phyloP scores from a whole-genome alignment of 164 flowering plant genomes.

The Kingdonia uniflora region DNA sequence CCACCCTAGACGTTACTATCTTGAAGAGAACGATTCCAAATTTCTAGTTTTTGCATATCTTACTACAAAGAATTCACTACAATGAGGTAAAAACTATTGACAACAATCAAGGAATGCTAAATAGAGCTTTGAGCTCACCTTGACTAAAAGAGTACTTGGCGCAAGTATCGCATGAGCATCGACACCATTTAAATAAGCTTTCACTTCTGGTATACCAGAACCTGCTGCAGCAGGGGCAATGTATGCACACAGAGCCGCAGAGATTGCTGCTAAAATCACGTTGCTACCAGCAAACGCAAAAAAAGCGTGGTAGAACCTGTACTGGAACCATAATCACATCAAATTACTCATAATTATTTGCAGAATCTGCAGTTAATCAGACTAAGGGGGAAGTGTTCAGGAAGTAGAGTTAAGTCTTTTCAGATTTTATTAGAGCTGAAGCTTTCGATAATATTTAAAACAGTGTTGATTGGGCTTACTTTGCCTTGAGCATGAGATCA shows the following conservation, averaged over 20 bases:
- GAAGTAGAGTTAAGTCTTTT: too few relatives aligned
- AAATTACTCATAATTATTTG: not conserved
- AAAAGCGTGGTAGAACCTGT: constrained; percentile 68
- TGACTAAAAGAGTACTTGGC: constrained; percentile 82
- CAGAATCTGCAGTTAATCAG: not conserved
- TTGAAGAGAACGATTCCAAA: too few relatives aligned
- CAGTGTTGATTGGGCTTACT: constrained; percentile 29
- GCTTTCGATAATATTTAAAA: not conserved
- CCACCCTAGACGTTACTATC: too few relatives aligned
- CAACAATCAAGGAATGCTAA: too few relatives aligned
- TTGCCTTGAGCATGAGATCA: constrained; percentile 53
- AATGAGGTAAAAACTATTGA: too few relatives aligned
- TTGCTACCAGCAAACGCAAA: constrained; percentile 47
- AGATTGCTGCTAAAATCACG: constrained; percentile 42
- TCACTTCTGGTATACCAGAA: constrained; percentile 88
- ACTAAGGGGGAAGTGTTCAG: not conserved
- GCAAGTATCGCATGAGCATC: constrained; percentile 86
- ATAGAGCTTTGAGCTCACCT: constrained; percentile 32
- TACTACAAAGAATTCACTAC: too few relatives aligned
- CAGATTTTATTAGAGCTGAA: too few relatives aligned
- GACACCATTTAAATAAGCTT: constrained; percentile 88
- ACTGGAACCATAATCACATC: constrained; percentile 20
- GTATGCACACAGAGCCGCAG: constrained; percentile 67
- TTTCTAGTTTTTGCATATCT: too few relatives aligned
- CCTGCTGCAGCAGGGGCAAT: constrained; percentile 97